Percentiles rank a stretch among this genome's conserved stretches.
phyloP scores from a whole-genome alignment of 768 basidiomycete genomes.

The Boletus huronensis region DNA sequence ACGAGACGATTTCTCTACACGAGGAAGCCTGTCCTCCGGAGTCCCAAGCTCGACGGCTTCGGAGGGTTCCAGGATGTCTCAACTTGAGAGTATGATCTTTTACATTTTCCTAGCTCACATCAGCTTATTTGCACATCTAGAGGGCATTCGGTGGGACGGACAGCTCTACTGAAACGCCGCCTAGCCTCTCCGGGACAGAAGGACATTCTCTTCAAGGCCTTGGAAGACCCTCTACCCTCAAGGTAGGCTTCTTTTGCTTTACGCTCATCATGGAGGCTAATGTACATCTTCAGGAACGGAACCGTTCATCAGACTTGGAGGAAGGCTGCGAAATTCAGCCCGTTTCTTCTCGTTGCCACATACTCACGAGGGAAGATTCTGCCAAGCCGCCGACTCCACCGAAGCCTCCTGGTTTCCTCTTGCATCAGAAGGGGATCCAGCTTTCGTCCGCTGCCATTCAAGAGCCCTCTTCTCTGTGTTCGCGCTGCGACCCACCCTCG shows the following conservation, averaged over 20 bases:
- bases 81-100: conserved; percentile 3
- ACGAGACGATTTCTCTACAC: not conserved
- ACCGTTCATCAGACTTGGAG: not conserved
- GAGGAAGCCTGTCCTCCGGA: not conserved
- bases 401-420: not conserved
- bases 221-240: not conserved
- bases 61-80: conserved; percentile 5
- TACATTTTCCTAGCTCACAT: not conserved
- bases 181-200: not conserved
- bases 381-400: conserved; percentile 5
- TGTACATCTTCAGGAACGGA: not conserved
- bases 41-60: not conserved
- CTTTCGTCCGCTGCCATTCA: not conserved
- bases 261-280: not conserved
- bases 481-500: conserved; percentile 2
- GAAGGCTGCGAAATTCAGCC: not conserved
- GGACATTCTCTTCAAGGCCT: not conserved
- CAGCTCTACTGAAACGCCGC: not conserved
- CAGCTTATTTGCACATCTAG: not conserved
- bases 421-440: not conserved
- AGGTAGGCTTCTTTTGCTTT: not conserved
- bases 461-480: not conserved
- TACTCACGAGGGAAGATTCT: not conserved
- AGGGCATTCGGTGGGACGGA: not conserved
- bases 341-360: not conserved